Conservation (phyloP, 805 yeast species). For the Starmera amethionina region DNA sequence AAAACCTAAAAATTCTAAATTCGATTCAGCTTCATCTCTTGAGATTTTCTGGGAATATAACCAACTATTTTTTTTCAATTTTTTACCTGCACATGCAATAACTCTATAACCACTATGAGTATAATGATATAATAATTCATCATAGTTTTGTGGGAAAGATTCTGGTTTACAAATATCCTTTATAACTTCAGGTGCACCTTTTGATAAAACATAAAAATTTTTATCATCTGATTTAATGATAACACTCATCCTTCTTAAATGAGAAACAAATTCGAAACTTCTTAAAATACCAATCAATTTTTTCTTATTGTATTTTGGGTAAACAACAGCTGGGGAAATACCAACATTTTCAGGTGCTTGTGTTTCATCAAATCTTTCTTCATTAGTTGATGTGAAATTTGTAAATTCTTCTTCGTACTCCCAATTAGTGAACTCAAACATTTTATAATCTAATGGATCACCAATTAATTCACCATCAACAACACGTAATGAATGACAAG, state of each 20-base stretch:
- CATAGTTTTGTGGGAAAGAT: constrained; percentile 66
- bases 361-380: constrained; percentile 27
- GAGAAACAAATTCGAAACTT: constrained; percentile 75
- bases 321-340: constrained; percentile 40
- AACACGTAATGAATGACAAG: constrained; percentile 80
- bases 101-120: constrained; percentile 94
- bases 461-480: constrained; percentile 80
- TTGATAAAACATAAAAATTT: constrained; percentile 49
- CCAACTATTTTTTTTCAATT: constrained; percentile 33
- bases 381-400: constrained; percentile 27
- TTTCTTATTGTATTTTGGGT: constrained; percentile 30
- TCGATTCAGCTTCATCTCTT: constrained; percentile 61
- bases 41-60: constrained; percentile 37
- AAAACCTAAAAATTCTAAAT: constrained; percentile 73
- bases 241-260: constrained; percentile 86
- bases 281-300: constrained; percentile 37
- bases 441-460: constrained; percentile 87
- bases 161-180: constrained; percentile 62
- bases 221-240: constrained; percentile 41
- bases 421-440: constrained; percentile 89
- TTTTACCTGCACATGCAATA: constrained; percentile 82
- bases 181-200: constrained; percentile 97
- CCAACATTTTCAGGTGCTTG: constrained; percentile 31
- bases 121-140: constrained; percentile 66
- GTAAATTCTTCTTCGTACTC: constrained; percentile 56